These are phyloP conservation scores for Arthrobotrys sphaeroides DNA, from an alignment of 2,329 filamentous ascomycete species.

Conservation along the genomic window DNA sequence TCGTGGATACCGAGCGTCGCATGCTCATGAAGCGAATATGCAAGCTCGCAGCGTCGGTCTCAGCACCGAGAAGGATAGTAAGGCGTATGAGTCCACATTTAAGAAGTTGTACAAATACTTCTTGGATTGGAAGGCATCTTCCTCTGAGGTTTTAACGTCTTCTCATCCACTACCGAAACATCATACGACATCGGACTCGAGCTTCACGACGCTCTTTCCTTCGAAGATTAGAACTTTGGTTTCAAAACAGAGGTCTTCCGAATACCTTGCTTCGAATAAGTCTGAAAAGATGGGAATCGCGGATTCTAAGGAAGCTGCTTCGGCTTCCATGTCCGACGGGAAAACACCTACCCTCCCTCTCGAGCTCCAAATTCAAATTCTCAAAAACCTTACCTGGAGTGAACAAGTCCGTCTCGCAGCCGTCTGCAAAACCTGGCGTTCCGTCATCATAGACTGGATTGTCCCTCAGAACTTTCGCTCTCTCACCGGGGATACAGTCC, in stretches of 20 bases:
- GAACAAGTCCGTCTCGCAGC: slow-evolving; percentile 43
- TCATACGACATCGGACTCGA: neutral
- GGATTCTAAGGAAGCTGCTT: neutral
- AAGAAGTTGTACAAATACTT: slow-evolving; percentile 40
- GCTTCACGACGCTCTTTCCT: slow-evolving; percentile 14
- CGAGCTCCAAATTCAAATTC: slow-evolving; percentile 44
- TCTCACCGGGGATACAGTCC: slow-evolving; percentile 28
- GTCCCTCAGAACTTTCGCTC: slow-evolving; percentile 40
- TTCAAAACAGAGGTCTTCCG: slow-evolving; percentile 19
- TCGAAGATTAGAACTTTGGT: slow-evolving; percentile 21
- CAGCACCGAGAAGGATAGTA: slow-evolving; percentile 5
- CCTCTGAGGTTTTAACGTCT: neutral
- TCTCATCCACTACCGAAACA: neutral
- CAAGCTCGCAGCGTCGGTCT: neutral
- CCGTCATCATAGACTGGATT: slow-evolving; percentile 39
- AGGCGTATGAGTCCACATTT: slow-evolving; percentile 30
- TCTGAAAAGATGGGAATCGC: slow-evolving; percentile 24
- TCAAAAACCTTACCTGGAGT: slow-evolving; percentile 38
- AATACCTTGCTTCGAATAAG: neutral
- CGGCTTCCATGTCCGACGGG: neutral
- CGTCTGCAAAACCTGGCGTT: slow-evolving; percentile 44
- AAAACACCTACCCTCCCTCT: slow-evolving; percentile 37
- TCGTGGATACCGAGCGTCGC: neutral
- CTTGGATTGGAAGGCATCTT: slow-evolving; percentile 35
- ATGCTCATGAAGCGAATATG: neutral